Evolutionary conservation across 164 flowering plant genomes (phyloP), one percentile per base, ranked within the genome.

Genomic region (Pachysandra terminalis): DNA sequence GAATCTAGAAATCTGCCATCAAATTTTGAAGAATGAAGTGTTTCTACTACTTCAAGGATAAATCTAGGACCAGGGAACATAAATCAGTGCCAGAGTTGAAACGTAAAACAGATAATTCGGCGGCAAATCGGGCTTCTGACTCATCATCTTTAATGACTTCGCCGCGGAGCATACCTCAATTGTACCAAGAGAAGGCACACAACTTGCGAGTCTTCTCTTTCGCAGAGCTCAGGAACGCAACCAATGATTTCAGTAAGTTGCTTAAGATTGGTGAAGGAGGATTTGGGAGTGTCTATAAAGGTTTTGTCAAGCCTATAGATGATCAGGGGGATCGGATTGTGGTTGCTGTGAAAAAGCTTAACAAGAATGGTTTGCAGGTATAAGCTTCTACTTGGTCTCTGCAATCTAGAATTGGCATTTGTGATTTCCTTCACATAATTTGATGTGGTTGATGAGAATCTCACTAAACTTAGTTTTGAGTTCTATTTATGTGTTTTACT

Each of bases 161-260:
- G 1, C 71, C 68, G 4, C 81, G 83, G 3, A 72, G 86, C 19
- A 77, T 90, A 9, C 82, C 82, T 0, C 87, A 83, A 19, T 53
- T 90, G 63, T 86, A 85, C 17, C 82, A 80, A 61, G n/a, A n/a
- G n/a, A n/a, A n/a, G n/a, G n/a, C n/a, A n/a, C n/a, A n/a, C n/a
- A n/a, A n/a, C n/a, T n/a, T n/a, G n/a, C n/a, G n/a, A n/a, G n/a
- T n/a, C n/a, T n/a, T n/a, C n/a, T n/a, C n/a, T n/a, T n/a, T n/a
- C 61, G 52, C 78, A 0, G 93, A 90, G 82, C 89, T 88, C 9
- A 72, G 71, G 51, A 68, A 74, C 5, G 96, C 96, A 4, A 88
- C 96, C 2, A 71, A 77, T 61, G 74, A 79, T 63, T 90, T 91
- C 73, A 84, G n/a, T n/a, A n/a, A n/a, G n/a, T n/a, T n/a, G n/a